Conservation (phyloP, 129 eudicot genomes). For the Flaveria ramosissima region DNA sequence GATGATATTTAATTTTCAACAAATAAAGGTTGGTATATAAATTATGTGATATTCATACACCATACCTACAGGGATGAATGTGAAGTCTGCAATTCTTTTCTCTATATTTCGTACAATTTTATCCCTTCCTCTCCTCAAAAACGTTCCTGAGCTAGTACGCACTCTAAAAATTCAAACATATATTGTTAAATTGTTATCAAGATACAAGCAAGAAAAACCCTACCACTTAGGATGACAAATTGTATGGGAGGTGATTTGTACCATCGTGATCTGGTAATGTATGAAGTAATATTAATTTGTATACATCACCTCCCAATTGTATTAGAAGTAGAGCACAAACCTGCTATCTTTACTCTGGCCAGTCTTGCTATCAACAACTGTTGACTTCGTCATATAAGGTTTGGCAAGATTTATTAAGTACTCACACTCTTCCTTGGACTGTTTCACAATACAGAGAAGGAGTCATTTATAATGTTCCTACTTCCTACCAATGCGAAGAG, state of each 20-base stretch:
- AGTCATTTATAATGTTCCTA: slow-evolving; percentile 6
- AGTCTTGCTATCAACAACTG: slow-evolving; percentile 97
- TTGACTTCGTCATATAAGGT: slow-evolving; percentile 85
- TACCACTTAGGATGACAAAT: neutral
- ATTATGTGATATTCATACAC: slow-evolving; percentile 12
- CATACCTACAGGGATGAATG: slow-evolving; percentile 93
- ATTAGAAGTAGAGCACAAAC: slow-evolving; percentile 41
- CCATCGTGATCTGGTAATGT: neutral
- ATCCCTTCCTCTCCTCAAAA: slow-evolving; percentile 83
- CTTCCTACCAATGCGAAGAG: neutral
- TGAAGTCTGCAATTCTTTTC: slow-evolving; percentile 87
- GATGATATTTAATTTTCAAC: neutral
- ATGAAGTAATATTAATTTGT: neutral
- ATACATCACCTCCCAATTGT: slow-evolving; percentile 1
- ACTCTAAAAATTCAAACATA: slow-evolving; percentile 52
- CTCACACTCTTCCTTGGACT: slow-evolving; percentile 98
- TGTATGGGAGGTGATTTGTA: neutral
- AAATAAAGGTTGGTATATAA: slow-evolving; percentile 10
- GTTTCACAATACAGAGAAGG: slow-evolving; percentile 25
- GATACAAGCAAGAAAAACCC: slow-evolving; percentile 14
- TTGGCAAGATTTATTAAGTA: slow-evolving; percentile 82
- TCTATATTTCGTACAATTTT: slow-evolving; percentile 71
- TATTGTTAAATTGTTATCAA: slow-evolving; percentile 18
- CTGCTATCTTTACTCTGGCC: slow-evolving; percentile 97
- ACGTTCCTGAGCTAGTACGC: slow-evolving; percentile 94